Evolutionary conservation across 2,329 filamentous ascomycete species (phyloP), one percentile per base, ranked within the genome.

Genomic region (Fusarium sacchari): DNA sequence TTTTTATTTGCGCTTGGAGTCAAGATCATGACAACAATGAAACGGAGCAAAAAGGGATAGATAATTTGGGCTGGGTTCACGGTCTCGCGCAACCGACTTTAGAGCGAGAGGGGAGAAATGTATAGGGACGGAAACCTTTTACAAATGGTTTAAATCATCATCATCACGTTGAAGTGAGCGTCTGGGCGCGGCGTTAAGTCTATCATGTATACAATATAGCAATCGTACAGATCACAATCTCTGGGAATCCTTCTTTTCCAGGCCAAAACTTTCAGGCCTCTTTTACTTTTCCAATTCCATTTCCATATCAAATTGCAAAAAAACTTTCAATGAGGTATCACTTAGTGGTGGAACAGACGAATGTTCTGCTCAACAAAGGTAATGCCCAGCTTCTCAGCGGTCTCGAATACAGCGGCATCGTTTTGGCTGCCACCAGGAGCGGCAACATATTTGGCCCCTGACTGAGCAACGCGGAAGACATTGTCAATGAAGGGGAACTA

Each of bases 401-500:
- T 97, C 81, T 94, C 92, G 78, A 97, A 94, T 50, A 96, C 94
- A 56, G 91, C 89, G 65, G 87, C 83, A 81, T 96, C 94, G 81
- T 96, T 96, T 83, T 96, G 94, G 83, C 93, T 97, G 65, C 96
- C 96, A 57, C 90, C 93, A 15, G 96, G 96, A 43, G 96, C 96
- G 61, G 96, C 96, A 79, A 98, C 94, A 86, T 97, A 99, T 87
- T 97, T 98, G 80, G 91, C 95, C 56, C 96, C 96, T 28, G 94
- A 97, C 79, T 94, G 90, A 71, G 90, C 91, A 58, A 95, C 94
- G 76, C 96, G 91, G 90, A 97, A 98, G 75, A 99, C 93, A 79
- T 99, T 99, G 87, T 99, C 96, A 80, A 94, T 94, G 85, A 99
- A 99, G 76, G 96, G 96, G 90, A 99, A 99, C 93, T 94, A 67